phyloP scores from a whole-genome alignment of 177 flowering plant genomes.

The Vitis hybrid region DNA sequence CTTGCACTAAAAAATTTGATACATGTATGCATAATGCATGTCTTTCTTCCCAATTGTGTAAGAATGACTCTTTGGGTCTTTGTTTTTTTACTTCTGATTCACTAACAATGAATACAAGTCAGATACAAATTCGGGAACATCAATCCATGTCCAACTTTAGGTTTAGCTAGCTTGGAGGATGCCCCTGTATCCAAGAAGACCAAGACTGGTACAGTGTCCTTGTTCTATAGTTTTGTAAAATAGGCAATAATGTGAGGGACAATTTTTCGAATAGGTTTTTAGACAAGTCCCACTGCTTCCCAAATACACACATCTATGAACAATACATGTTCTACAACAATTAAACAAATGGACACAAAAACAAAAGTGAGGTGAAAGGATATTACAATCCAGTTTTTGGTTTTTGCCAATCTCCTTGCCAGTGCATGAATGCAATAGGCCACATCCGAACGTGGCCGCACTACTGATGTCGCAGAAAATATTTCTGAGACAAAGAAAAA shows the following conservation, averaged over 20 bases:
- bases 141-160: too few species aligned
- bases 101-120: not conserved
- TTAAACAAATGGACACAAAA: not conserved
- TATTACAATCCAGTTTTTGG: conserved; percentile 78
- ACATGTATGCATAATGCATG: too few species aligned
- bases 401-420: conserved; percentile 77
- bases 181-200: too few species aligned
- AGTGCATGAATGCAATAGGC: conserved; percentile 94
- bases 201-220: too few species aligned
- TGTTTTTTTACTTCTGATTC: not conserved
- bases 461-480: conserved; percentile 64
- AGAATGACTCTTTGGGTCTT: too few species aligned
- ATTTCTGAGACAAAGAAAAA: conserved; percentile 46
- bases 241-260: not conserved
- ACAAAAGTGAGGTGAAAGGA: conserved; percentile 6
- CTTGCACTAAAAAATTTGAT: not conserved
- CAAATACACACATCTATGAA: too few species aligned
- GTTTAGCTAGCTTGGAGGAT: too few species aligned
- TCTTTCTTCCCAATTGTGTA: too few species aligned
- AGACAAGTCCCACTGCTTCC: not conserved
- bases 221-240: too few species aligned
- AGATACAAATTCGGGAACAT: too few species aligned
- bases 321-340: not conserved
- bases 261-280: not conserved
- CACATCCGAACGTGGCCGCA: conserved; percentile 91